These are phyloP conservation scores for Gossypium gossypioides DNA, from an alignment of 441 rosid species.

Conservation along the genomic window DNA sequence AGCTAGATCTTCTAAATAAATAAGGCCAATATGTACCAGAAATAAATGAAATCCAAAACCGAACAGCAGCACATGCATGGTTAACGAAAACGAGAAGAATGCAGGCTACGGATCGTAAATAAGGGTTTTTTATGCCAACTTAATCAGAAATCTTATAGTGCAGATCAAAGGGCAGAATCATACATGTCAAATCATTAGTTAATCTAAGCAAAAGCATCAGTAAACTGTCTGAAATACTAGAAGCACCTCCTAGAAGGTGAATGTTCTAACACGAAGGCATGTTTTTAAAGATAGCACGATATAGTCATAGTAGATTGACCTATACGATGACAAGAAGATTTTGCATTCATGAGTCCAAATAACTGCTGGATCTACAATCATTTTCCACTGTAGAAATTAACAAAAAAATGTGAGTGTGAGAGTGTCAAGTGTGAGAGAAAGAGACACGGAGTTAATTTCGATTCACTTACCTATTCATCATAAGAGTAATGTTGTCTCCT, in stretches of 20 bases:
- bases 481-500: constrained; percentile 80
- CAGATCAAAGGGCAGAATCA: not conserved
- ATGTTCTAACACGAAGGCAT: constrained; percentile 8
- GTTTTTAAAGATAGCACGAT: not conserved
- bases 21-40: not conserved
- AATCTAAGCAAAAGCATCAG: not conserved
- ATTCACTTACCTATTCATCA: constrained; percentile 70
- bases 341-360: not conserved
- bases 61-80: not conserved
- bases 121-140: not conserved
- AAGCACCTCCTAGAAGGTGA: not conserved
- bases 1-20: not conserved
- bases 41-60: not conserved
- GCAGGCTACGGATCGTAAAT: not conserved
- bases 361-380: constrained; percentile 10
- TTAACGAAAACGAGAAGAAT: not conserved
- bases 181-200: not conserved
- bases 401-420: not conserved
- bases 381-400: constrained; percentile 18
- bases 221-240: not conserved
- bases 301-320: not conserved
- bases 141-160: not conserved
- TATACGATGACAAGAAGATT: not conserved
- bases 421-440: not conserved
- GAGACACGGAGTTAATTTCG: not conserved